phyloP scores from a whole-genome alignment of 2,329 filamentous ascomycete genomes.

The Botrytis paeoniae region DNA sequence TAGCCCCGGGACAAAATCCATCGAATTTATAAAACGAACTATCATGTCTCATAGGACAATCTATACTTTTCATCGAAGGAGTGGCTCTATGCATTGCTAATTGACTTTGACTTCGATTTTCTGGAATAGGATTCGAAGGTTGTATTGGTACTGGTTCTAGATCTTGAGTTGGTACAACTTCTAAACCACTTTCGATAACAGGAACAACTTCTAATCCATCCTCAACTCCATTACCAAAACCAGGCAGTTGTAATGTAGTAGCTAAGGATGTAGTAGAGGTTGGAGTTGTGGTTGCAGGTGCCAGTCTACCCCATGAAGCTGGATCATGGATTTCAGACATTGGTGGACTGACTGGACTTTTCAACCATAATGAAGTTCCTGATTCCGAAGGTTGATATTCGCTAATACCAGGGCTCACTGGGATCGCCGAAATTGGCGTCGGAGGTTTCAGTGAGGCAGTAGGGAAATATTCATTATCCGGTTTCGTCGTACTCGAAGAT shows the following conservation, averaged over 20 bases:
- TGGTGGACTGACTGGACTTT: constrained; percentile 19
- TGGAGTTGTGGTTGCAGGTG: not conserved
- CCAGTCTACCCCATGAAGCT: constrained; percentile 17
- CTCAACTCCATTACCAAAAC: constrained; percentile 29
- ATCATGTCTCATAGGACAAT: constrained; percentile 34
- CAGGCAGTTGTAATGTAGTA: constrained; percentile 28
- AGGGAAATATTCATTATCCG: constrained; percentile 8
- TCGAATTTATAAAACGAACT: constrained; percentile 36
- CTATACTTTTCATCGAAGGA: constrained; percentile 31
- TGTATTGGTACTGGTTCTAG: constrained; percentile 1
- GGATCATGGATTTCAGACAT: constrained; percentile 1
- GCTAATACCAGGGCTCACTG: constrained; percentile 10
- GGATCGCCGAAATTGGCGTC: not conserved
- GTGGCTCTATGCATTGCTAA: constrained; percentile 24
- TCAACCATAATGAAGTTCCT: constrained; percentile 9
- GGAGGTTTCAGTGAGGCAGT: constrained; percentile 11
- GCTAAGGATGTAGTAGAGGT: constrained; percentile 16
- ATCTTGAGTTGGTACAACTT: constrained; percentile 12
- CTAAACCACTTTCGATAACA: constrained; percentile 15
- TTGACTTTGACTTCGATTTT: constrained; percentile 16
- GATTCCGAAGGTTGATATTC: constrained; percentile 19
- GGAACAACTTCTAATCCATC: constrained; percentile 31
- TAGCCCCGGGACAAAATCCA: constrained; percentile 37
- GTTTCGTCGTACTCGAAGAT: constrained; percentile 11
- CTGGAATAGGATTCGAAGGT: not conserved